phyloP scores from a whole-genome alignment of 192 early-diverging fungal species.

The Coemansia sp. region DNA sequence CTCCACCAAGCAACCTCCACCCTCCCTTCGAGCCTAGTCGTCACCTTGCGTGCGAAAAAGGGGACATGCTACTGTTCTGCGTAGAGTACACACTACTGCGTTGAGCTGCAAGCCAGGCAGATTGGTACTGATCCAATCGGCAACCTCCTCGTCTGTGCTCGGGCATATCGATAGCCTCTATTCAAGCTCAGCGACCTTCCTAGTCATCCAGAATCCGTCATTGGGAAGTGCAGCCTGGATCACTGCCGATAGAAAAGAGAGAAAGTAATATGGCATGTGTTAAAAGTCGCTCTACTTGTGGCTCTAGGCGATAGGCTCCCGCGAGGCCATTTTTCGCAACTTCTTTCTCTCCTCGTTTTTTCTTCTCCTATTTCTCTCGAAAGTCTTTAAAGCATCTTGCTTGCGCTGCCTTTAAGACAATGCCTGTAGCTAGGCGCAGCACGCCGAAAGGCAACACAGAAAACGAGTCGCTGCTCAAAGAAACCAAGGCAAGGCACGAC shows the following conservation, averaged over 20 bases:
- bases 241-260: too few relatives aligned
- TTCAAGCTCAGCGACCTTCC: too few relatives aligned
- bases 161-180: too few relatives aligned
- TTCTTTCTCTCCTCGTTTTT: not conserved
- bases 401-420: not conserved
- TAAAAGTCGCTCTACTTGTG: too few relatives aligned
- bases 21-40: not conserved
- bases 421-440: constrained; percentile 25
- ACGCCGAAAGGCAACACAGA: constrained; percentile 5
- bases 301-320: too few relatives aligned
- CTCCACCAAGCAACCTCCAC: not conserved
- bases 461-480: constrained; percentile 1
- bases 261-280: too few relatives aligned
- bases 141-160: not conserved
- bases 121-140: not conserved
- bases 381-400: not conserved
- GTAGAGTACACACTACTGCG: not conserved
- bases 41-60: not conserved
- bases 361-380: not conserved
- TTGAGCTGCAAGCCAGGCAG: not conserved
- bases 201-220: too few relatives aligned
- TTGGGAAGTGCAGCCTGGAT: too few relatives aligned
- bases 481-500: constrained; percentile 1
- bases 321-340: too few relatives aligned
- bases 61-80: not conserved